phyloP scores from a whole-genome alignment of 164 flowering plant species.

The Santalum album region DNA sequence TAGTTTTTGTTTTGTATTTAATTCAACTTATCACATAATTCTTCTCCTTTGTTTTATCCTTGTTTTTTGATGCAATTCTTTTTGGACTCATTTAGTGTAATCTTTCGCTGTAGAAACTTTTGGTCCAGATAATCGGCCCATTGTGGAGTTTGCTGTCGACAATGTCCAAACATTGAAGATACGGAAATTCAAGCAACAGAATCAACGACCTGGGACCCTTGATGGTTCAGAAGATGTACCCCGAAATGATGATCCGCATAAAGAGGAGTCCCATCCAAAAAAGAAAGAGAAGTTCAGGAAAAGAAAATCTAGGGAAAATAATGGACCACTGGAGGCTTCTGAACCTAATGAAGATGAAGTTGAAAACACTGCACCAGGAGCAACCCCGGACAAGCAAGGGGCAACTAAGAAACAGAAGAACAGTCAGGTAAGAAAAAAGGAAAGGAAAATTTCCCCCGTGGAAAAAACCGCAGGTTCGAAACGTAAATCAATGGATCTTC shows the following conservation, averaged over 20 bases:
- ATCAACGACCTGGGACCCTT: conserved; percentile 21
- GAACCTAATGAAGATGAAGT: conserved; percentile 11
- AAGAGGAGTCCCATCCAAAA: conserved; percentile 11
- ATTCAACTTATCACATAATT: no score
- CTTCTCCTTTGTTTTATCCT: no score
- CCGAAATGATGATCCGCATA: conserved; percentile 13
- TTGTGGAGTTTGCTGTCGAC: conserved; percentile 87
- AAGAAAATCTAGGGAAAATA: conserved; percentile 21
- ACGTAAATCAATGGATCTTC: conserved; percentile 5
- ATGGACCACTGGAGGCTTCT: conserved; percentile 9
- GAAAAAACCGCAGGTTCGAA: conserved; percentile 12
- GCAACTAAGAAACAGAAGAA: conserved; percentile 32
- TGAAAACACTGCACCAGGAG: conserved; percentile 11
- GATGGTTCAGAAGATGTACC: conserved; percentile 12
- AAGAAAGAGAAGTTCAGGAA: conserved; percentile 21
- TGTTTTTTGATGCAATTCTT: no score
- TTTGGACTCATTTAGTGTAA: neutral
- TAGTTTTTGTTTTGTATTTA: no score
- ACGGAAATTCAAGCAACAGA: conserved; percentile 33
- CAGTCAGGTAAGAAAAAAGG: conserved; percentile 11
- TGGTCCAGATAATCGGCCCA: conserved; percentile 75
- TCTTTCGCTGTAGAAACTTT: conserved; percentile 51
- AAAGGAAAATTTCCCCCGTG: conserved; percentile 7
- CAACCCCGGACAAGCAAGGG: no score
- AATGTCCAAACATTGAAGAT: conserved; percentile 53